These are phyloP conservation scores for Casaregolazyma suthepensis DNA, from an alignment of 1,139 yeast species.

Conservation along the genomic window DNA sequence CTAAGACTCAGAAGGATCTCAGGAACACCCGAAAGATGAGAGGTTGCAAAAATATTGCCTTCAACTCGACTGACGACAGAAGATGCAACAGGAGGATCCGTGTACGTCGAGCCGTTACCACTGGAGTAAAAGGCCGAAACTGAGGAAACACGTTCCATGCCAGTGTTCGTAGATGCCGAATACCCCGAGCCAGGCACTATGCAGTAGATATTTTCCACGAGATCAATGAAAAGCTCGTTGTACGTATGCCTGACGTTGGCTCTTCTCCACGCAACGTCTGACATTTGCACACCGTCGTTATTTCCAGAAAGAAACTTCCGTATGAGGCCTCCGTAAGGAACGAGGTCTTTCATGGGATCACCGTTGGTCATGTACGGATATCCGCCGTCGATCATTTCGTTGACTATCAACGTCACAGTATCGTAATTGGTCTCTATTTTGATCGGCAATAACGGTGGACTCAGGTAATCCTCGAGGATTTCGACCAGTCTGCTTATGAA, in stretches of 20 bases:
- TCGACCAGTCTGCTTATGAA: conserved; percentile 49
- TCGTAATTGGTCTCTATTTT: conserved; percentile 63
- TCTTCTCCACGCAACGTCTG: conserved; percentile 66
- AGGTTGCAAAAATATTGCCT: conserved; percentile 59
- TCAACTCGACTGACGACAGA: conserved; percentile 55
- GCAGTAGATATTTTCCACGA: conserved; percentile 54
- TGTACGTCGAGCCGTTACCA: conserved; percentile 1
- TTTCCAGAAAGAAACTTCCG: conserved; percentile 24
- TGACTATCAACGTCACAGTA: conserved; percentile 51
- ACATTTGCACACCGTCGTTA: conserved; percentile 12
- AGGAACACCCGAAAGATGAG: conserved; percentile 73
- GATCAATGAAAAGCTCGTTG: conserved; percentile 78
- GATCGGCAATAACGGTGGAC: conserved; percentile 48
- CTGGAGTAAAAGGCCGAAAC: conserved; percentile 33
- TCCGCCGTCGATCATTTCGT: conserved; percentile 74
- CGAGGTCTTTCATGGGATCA: conserved; percentile 61
- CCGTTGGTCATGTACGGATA: conserved; percentile 67
- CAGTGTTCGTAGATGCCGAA: not conserved
- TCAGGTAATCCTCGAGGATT: conserved; percentile 54
- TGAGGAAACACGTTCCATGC: conserved; percentile 16
- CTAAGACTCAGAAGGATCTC: conserved; percentile 52
- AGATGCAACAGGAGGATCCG: not conserved
- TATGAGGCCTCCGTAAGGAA: conserved; percentile 46
- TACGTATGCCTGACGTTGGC: conserved; percentile 58
- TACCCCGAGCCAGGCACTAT: conserved; percentile 29